Evolutionary conservation across 768 basidiomycete genomes (phyloP).

Genomic region (Rhodosporidiobolus odoratus): DNA sequence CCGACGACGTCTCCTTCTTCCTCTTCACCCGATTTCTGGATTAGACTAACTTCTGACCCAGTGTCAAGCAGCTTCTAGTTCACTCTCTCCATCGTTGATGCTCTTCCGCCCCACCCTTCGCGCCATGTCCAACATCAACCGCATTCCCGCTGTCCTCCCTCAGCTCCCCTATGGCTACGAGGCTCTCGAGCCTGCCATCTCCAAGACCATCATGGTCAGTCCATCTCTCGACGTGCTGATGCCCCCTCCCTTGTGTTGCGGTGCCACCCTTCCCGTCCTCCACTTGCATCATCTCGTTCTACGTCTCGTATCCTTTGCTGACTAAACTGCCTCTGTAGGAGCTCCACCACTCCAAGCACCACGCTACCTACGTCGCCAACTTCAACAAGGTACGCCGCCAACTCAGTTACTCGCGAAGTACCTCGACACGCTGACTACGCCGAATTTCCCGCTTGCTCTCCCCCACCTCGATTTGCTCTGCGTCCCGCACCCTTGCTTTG

Average conservation of each 20-base stretch:
- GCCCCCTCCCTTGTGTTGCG: not conserved
- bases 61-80: not conserved
- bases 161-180: conserved; percentile 73
- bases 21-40: too few species aligned
- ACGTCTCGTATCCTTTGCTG: too few species aligned
- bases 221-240: too few species aligned
- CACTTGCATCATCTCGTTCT: too few species aligned
- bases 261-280: not conserved
- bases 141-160: conserved; percentile 57
- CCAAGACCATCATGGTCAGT: conserved; percentile 72
- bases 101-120: conserved; percentile 8
- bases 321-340: conserved; percentile 8
- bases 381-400: conserved; percentile 56
- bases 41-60: too few species aligned
- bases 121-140: conserved; percentile 26
- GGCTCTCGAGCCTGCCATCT: conserved; percentile 88
- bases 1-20: too few species aligned
- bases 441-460: not conserved
- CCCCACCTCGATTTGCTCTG: not conserved
- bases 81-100: not conserved
- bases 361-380: conserved; percentile 80
- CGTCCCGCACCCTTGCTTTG: not conserved
- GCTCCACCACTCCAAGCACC: conserved; percentile 51
- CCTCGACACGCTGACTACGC: too few species aligned
- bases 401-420: not conserved